phyloP scores from a whole-genome alignment of 768 basidiomycete species.

The Tylopilus plumbeoviolaceoides region DNA sequence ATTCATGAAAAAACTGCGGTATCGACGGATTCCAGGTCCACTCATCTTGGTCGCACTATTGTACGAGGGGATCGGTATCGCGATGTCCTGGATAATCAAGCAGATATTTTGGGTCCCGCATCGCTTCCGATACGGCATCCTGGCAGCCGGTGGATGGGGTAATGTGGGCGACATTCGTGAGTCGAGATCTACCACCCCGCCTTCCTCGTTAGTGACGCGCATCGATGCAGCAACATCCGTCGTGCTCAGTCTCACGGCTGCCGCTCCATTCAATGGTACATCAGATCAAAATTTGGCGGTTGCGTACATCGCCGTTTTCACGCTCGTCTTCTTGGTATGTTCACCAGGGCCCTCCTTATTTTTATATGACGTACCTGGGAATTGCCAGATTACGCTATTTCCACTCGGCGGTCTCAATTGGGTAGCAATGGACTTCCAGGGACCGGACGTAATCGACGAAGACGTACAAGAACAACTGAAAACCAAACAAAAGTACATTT shows the following conservation, averaged over 20 bases:
- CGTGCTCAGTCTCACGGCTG: conserved; percentile 55
- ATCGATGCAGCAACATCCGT: conserved; percentile 54
- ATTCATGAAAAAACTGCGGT: not conserved
- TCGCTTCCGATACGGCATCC: conserved; percentile 65
- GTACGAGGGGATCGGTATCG: conserved; percentile 54
- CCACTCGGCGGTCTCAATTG: conserved; percentile 54
- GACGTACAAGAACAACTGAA: conserved; percentile 47
- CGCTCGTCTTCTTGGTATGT: conserved; percentile 56
- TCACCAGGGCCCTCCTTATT: not conserved
- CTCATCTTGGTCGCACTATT: conserved; percentile 56
- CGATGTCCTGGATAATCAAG: conserved; percentile 51
- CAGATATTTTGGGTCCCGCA: conserved; percentile 76
- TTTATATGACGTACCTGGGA: not conserved
- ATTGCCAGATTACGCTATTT: conserved; percentile 55
- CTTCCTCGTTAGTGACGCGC: not conserved
- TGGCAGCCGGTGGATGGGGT: conserved; percentile 65
- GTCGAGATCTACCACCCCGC: conserved; percentile 17
- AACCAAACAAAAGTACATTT: conserved; percentile 30
- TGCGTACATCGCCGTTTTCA: conserved; percentile 61
- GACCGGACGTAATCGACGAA: conserved; percentile 57
- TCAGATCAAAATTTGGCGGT: conserved; percentile 58
- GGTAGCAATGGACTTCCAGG: conserved; percentile 59
- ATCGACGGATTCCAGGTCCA: conserved; percentile 42
- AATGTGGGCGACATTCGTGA: conserved; percentile 71
- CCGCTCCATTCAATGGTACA: conserved; percentile 57